Percentiles rank a stretch among this genome's conserved stretches.
Conservation (phyloP, 1,284 basidiomycete species). For the Rhodotorula sp. region DNA sequence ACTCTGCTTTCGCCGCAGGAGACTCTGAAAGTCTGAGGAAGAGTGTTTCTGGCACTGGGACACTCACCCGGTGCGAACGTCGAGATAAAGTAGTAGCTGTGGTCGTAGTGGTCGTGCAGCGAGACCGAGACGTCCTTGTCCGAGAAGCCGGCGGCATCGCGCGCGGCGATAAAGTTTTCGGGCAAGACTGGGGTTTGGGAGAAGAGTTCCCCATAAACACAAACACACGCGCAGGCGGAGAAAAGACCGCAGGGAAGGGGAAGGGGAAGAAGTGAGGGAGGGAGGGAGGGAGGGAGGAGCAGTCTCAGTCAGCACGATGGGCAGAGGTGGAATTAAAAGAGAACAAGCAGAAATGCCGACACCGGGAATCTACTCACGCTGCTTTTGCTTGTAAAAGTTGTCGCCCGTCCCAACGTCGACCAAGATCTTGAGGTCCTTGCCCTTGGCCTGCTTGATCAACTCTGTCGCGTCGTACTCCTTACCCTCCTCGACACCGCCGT, state of each 20-base stretch:
- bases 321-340: background rate
- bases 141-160: conserved; percentile 67
- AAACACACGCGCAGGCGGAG: background rate
- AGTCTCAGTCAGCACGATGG: too few species aligned
- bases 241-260: too few species aligned
- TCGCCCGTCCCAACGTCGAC: conserved; percentile 59
- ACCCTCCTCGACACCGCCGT: conserved; percentile 73
- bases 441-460: conserved; percentile 65
- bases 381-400: conserved; percentile 47
- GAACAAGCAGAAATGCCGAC: background rate
- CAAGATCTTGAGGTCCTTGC: conserved; percentile 67
- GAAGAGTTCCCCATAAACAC: too few species aligned
- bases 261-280: background rate
- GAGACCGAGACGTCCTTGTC: conserved; percentile 75
- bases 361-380: conserved; percentile 20
- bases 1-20: background rate
- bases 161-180: conserved; percentile 77
- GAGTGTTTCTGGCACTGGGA: background rate
- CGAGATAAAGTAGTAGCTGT: conserved; percentile 76
- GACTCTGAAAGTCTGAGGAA: background rate
- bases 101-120: conserved; percentile 82
- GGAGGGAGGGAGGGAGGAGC: background rate
- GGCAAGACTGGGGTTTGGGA: conserved; percentile 60
- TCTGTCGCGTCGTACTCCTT: conserved; percentile 80
- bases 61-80: conserved; percentile 56